A percentile compares a stretch with the other conserved stretches of the same genome.
These are phyloP conservation scores for Eimeria maxima DNA, from an alignment of 169 alveolate species.

Conservation along the genomic window DNA sequence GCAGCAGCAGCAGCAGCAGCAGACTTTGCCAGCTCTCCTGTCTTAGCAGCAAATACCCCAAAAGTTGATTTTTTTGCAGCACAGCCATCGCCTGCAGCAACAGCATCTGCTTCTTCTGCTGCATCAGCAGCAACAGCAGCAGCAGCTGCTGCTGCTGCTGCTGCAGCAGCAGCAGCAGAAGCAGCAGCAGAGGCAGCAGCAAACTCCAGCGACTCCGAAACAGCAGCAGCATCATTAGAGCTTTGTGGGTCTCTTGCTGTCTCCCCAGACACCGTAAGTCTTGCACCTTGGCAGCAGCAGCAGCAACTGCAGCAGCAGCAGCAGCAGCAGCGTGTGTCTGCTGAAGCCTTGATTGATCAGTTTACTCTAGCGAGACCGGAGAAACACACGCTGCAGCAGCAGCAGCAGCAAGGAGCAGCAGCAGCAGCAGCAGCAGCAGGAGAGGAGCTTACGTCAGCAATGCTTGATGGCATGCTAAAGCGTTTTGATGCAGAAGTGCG, in stretches of 20 bases:
- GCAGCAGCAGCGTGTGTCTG: slow-evolving; percentile 41
- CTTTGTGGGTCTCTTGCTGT: not conserved
- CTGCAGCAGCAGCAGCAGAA: too few species aligned
- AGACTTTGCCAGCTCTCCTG: not conserved
- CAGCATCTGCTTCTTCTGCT: too few species aligned
- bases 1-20: not conserved
- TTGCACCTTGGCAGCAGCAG: not conserved
- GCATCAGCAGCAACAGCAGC: too few species aligned
- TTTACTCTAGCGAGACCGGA: not conserved
- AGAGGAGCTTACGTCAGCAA: not conserved
- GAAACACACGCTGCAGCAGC: too few species aligned
- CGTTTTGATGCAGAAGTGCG: not conserved
- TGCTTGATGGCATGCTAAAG: slow-evolving; percentile 55
- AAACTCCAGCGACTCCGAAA: too few species aligned
- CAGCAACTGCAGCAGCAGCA: not conserved
- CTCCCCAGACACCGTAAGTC: not conserved
- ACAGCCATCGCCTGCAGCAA: too few species aligned
- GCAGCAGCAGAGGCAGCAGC: too few species aligned
- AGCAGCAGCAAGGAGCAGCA: not conserved
- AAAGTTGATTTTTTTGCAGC: too few species aligned
- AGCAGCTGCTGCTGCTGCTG: too few species aligned
- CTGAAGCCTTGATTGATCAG: not conserved
- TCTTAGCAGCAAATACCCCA: not conserved
- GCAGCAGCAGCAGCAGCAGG: not conserved
- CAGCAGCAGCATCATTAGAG: not conserved